Base-by-base conservation (phyloP, 2,329 filamentous ascomycete species). In the Sclerotinia trifoliorum region DNA sequence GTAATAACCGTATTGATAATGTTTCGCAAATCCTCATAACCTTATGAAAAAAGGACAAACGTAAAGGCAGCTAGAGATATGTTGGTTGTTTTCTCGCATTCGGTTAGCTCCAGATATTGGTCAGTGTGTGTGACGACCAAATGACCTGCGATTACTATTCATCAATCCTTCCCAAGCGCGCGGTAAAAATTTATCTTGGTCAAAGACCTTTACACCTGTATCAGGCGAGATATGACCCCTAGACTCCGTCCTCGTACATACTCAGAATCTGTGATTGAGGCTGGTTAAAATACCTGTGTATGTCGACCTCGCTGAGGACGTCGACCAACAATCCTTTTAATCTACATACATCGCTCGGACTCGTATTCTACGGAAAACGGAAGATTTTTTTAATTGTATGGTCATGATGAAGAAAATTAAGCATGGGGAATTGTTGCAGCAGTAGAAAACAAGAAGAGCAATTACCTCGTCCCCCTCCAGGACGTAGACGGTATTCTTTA, bases 391-490 rank as follows among this genome's bases (percentile, higher is more conserved):
- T n/a, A 42, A 17, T 44, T 32, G 11, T 10, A 29, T 61, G n/a
- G 7, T 29, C 55, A 66, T 44, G 24, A 66, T 66, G 65, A 61
- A 54, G 65, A 66, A 29, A 66, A 17, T 61, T 24, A 49, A 66
- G 32, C 17, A 66, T 66, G 65, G 55, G 55, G 46, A 67, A 62
- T 62, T 62, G 65, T 67, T 61, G 46, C 35, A 66, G 55, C 21
- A 67, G 65, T 46, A 67, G 65, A 24, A 46, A 62, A 24, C 44
- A 42, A 54, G 26, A 67, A 52, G 46, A 62, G 26, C 65, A 32
- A n/a, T 8, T 17, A 54, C 24, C 48, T 39, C 32, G 32, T 64
- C 48, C 49, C 15, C 17, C 24, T 11, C 58, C 42, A 19, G 58
- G 26, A 29, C 42, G 44, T 32, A 61, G 24, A 48, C 42, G 42